phyloP scores from a whole-genome alignment of 129 eudicot species.

The Saposhnikovia divaricata region DNA sequence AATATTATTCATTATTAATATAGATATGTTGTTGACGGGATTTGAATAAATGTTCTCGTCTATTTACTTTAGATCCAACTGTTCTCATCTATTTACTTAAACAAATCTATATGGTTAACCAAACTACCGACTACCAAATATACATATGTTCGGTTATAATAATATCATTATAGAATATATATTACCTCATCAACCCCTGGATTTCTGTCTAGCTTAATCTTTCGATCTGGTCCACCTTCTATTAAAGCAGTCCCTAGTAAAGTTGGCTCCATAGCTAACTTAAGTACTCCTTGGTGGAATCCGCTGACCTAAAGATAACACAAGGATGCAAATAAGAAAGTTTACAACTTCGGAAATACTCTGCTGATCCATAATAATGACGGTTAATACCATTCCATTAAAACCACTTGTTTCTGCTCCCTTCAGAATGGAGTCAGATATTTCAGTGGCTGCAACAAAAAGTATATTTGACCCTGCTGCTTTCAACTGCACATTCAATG shows the following conservation, averaged over 20 bases:
- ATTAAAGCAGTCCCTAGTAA: slow-evolving; percentile 77
- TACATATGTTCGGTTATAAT: too few relatives aligned
- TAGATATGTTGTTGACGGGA: too few relatives aligned
- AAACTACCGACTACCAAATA: too few relatives aligned
- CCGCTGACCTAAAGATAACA: slow-evolving; percentile 52
- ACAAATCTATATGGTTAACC: too few relatives aligned
- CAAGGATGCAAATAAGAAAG: slow-evolving; percentile 4
- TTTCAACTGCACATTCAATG: slow-evolving; percentile 55
- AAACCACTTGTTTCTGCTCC: slow-evolving; percentile 94
- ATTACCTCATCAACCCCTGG: slow-evolving; percentile 94
- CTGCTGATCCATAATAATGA: not conserved
- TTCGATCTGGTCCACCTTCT: slow-evolving; percentile 99
- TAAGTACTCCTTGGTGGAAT: slow-evolving; percentile 86
- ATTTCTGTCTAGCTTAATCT: slow-evolving; percentile 80
- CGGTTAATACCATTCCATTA: slow-evolving; percentile 64
- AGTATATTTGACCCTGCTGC: slow-evolving; percentile 89
- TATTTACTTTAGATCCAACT: too few relatives aligned
- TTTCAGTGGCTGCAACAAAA: slow-evolving; percentile 82
- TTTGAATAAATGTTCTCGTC: too few relatives aligned
- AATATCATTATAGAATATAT: too few relatives aligned
- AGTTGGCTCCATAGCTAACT: slow-evolving; percentile 97
- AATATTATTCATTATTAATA: too few relatives aligned
- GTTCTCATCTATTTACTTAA: too few relatives aligned
- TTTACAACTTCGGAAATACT: slow-evolving; percentile 1
- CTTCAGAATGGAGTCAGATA: slow-evolving; percentile 84